Evolutionary conservation across 2,329 filamentous ascomycete genomes (phyloP).

Genomic region (Aspergillus sp.): DNA sequence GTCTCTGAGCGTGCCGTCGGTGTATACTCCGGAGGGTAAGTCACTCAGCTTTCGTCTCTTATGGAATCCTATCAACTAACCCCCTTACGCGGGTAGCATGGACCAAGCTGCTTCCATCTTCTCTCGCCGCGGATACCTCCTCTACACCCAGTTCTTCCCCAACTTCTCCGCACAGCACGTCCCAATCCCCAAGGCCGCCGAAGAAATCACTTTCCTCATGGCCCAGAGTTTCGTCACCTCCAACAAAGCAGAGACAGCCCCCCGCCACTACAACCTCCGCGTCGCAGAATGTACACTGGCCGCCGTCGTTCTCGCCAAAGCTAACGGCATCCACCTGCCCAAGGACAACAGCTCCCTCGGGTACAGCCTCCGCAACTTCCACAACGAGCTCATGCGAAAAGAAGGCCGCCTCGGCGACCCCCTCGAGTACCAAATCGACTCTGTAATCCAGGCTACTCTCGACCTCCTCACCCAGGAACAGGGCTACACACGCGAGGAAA

Average conservation of each 20-base stretch:
- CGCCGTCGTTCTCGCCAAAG: conserved; percentile 64
- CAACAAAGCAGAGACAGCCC: conserved; percentile 91
- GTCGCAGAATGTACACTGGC: conserved; percentile 95
- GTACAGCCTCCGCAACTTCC: conserved; percentile 81
- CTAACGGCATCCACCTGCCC: conserved; percentile 64
- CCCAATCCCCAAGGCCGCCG: conserved; percentile 74
- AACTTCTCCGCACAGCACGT: conserved; percentile 73
- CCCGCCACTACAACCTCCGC: conserved; percentile 92
- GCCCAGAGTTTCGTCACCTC: conserved; percentile 92
- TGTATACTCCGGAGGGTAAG: conserved; percentile 91
- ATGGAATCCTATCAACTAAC: conserved; percentile 7
- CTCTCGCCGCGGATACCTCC: conserved; percentile 77
- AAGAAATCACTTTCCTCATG: conserved; percentile 87
- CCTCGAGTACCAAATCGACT: conserved; percentile 67
- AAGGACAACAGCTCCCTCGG: conserved; percentile 79
- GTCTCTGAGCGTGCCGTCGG: conserved; percentile 92
- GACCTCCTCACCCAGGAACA: conserved; percentile 73
- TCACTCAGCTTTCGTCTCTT: not conserved
- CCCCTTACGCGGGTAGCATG: conserved; percentile 61
- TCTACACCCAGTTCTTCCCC: conserved; percentile 88
- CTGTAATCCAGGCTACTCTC: conserved; percentile 68
- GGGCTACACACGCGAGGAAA: conserved; percentile 85
- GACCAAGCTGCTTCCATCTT: conserved; percentile 97
- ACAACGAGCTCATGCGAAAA: conserved; percentile 71
- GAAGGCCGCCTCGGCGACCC: conserved; percentile 49